Evolutionary conservation across 2,329 filamentous ascomycete species (phyloP).

Genomic region (Pseudopithomyces chartarum): DNA sequence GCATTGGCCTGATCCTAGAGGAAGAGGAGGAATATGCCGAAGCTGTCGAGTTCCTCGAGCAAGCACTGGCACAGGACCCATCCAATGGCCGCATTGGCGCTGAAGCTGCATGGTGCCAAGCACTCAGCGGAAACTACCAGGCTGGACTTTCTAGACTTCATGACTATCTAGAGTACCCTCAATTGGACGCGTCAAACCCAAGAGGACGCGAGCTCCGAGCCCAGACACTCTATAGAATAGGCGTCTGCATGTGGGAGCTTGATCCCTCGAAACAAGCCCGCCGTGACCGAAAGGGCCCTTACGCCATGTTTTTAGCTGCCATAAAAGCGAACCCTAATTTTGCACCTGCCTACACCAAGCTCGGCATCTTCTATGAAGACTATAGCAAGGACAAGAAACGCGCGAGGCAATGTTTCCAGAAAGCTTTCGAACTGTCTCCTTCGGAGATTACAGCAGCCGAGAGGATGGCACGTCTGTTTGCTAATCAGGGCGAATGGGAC

Average conservation of each 20-base stretch:
- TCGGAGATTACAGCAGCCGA: conserved; percentile 88
- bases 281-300: conserved; percentile 81
- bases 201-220: conserved; percentile 75
- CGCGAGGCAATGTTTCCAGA: conserved; percentile 91
- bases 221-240: conserved; percentile 84
- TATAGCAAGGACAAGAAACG: conserved; percentile 86
- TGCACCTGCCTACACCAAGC: conserved; percentile 86
- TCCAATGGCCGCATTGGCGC: conserved; percentile 78
- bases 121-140: conserved; percentile 76
- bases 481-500: conserved; percentile 92
- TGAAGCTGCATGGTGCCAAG: conserved; percentile 91
- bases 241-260: conserved; percentile 83
- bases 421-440: conserved; percentile 89
- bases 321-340: conserved; percentile 86
- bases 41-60: conserved; percentile 78
- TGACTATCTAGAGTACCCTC: conserved; percentile 62
- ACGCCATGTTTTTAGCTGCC: conserved; percentile 79
- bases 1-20: conserved; percentile 88
- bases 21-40: conserved; percentile 88
- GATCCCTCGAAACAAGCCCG: conserved; percentile 75
- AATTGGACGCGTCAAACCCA: conserved; percentile 66
- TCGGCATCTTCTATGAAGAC: conserved; percentile 89
- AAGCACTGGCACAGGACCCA: conserved; percentile 74
- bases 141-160: conserved; percentile 72
- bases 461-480: conserved; percentile 82